These are phyloP conservation scores for Glycine latifolia DNA, from an alignment of 306 rosid species.

Conservation along the genomic window DNA sequence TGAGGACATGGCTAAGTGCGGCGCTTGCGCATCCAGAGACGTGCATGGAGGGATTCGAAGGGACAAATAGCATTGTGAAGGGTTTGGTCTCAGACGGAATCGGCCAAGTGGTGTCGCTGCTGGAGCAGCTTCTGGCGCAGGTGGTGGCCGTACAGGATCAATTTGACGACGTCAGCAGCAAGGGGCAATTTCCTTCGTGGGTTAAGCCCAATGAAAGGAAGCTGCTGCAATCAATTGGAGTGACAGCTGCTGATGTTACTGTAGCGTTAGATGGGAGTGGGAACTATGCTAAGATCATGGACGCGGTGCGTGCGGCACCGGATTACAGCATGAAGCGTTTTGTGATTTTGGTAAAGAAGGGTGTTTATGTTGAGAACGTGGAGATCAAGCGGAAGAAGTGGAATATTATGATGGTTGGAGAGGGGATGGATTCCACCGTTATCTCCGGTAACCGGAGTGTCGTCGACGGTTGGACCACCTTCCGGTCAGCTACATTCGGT, in stretches of 20 bases:
- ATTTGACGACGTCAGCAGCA: not conserved
- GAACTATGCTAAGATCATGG: conserved; percentile 62
- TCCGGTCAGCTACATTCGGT: conserved; percentile 90
- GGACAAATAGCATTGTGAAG: conserved; percentile 65
- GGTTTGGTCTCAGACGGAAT: conserved; percentile 57
- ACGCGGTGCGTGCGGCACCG: conserved; percentile 81
- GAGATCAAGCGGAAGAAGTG: conserved; percentile 95
- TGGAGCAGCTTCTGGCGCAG: conserved; percentile 59
- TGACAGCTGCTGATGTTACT: conserved; percentile 51
- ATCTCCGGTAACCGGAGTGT: conserved; percentile 68
- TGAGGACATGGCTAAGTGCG: conserved; percentile 92
- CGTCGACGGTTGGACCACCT: conserved; percentile 86
- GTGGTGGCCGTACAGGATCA: conserved; percentile 46
- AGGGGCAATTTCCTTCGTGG: conserved; percentile 66
- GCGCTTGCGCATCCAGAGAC: conserved; percentile 73
- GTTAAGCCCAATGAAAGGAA: conserved; percentile 56
- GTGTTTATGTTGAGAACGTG: conserved; percentile 71
- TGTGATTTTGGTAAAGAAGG: conserved; percentile 74
- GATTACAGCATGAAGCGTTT: conserved; percentile 71
- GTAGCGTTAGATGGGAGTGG: conserved; percentile 88
- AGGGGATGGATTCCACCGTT: conserved; percentile 74
- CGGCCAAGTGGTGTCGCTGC: conserved; percentile 56
- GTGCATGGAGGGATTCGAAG: conserved; percentile 84
- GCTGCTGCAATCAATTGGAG: conserved; percentile 54
- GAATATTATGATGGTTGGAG: conserved; percentile 89